Evolutionary conservation across 2,329 filamentous ascomycete genomes (phyloP), one percentile per base, ranked within the genome.

Genomic region (Fusarium pseudograminearum): DNA sequence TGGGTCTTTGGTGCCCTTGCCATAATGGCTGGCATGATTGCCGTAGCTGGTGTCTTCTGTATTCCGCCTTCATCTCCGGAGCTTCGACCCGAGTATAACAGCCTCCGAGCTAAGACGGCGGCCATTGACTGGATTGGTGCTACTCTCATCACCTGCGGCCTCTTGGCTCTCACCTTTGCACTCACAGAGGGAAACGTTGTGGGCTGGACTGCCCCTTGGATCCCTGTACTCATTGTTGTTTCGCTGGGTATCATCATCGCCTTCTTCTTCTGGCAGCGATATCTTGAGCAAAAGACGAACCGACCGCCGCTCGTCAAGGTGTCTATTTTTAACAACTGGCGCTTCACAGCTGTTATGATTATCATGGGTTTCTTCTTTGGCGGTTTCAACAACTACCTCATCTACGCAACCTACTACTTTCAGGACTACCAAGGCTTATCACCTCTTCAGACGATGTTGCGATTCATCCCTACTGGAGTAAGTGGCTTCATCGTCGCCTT

Each of bases 381-480:
- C 20, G 82, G 84, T 3, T 93, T 92, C 80, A 91, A 90, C 79
- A 89, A 90, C 76, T 91, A 85, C 70, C 79, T 91, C 40, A 82
- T 92, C 64, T 91, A 86, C 71, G 86, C 89, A 2, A 93, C 90
- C 7, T 92, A 90, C 77, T 91, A 87, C 78, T 92, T 87, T 78
- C 90, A 93, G 77, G 85, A 90, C 67, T 92, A 86, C 75, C 89
- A 90, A 71, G 86, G 84, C 1, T 82, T 89, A 3, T 84, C 83
- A 1, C 82, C 89, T 1, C 80, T 92, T n/a, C 85, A 91, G 67
- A 92, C 90, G 0, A 91, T 89, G 15, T 76, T 92, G 11, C 87
- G 89, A 5, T 93, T 92, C 76, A 82, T 93, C 11, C 90, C 90
- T 0, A 90, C 87, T 0, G 90, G 90, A 12, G 81, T 90, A 0